Conservation (phyloP, 352 stramenopile species). For the Globisporangium polare region DNA sequence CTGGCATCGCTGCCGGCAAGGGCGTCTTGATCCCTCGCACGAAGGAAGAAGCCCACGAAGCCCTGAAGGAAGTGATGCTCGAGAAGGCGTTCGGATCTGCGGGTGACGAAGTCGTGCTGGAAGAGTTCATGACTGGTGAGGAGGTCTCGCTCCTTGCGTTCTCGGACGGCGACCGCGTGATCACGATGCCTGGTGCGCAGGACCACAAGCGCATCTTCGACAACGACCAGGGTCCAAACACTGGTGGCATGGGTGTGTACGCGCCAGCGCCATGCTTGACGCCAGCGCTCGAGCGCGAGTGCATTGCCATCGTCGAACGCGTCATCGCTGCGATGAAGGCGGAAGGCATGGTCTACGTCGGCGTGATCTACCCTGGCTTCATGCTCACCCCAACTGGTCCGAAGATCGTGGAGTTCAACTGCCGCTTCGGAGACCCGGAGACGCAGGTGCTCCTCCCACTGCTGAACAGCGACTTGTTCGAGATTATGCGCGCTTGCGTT, state of each 20-base stretch:
- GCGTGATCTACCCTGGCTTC: conserved; percentile 98
- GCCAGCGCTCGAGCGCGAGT: conserved; percentile 89
- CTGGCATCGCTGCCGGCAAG: conserved; percentile 99
- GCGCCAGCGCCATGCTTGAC: conserved; percentile 96
- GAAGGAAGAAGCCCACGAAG: conserved; percentile 90
- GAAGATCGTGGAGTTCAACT: conserved; percentile 99
- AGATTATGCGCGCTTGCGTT: conserved; percentile 96
- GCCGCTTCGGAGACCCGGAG: conserved; percentile 99
- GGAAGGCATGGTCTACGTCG: conserved; percentile 97
- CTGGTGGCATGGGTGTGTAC: conserved; percentile 99
- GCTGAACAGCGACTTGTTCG: conserved; percentile 97
- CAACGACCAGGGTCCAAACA: conserved; percentile 97
- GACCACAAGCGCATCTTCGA: conserved; percentile 99
- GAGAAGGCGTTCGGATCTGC: conserved; percentile 95
- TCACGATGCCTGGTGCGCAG: conserved; percentile 96
- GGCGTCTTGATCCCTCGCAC: conserved; percentile 96
- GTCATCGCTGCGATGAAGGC: conserved; percentile 84
- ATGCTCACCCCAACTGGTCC: conserved; percentile 92
- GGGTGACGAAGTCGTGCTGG: conserved; percentile 96
- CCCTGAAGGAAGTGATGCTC: conserved; percentile 97
- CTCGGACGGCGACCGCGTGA: conserved; percentile 94
- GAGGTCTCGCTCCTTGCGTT: conserved; percentile 98
- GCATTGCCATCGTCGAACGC: conserved; percentile 81
- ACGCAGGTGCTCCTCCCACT: conserved; percentile 98
- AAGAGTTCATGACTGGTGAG: conserved; percentile 97